phyloP scores from a whole-genome alignment of 805 yeast genomes.

The Teunomyces panamensis region DNA sequence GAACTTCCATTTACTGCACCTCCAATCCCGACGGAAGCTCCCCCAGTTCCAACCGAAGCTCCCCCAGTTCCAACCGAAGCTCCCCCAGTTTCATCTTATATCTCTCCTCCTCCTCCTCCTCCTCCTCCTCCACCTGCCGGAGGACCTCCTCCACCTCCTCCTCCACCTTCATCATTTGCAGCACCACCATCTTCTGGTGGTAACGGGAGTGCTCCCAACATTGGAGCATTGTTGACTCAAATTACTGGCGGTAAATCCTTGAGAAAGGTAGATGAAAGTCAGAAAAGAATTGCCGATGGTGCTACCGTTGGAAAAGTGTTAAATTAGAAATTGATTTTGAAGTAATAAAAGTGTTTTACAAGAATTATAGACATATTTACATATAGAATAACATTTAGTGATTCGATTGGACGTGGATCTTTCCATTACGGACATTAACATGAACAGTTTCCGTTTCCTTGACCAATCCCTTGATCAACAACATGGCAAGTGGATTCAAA shows the following conservation, averaged over 20 bases:
- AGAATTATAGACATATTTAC: neutral
- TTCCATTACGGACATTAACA: constrained; percentile 23
- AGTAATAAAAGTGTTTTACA: neutral
- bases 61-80: constrained; percentile 14
- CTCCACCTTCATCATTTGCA: constrained; percentile 27
- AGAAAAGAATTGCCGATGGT: constrained; percentile 46
- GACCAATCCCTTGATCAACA: constrained; percentile 76
- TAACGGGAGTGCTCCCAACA: constrained; percentile 27
- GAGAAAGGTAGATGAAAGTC: constrained; percentile 48
- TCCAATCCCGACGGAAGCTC: constrained; percentile 19
- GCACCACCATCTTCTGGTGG: constrained; percentile 28
- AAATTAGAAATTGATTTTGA: neutral
- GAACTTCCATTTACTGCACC: constrained; percentile 19
- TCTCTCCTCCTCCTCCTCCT: constrained; percentile 42
- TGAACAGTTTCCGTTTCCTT: constrained; percentile 33
- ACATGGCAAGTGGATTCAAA: constrained; percentile 85
- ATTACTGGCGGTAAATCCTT: constrained; percentile 52
- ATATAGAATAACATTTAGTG: constrained; percentile 14
- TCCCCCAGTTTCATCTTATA: constrained; percentile 9
- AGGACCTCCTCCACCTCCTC: constrained; percentile 22
- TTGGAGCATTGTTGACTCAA: constrained; percentile 55
- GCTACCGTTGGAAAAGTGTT: constrained; percentile 52
- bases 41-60: constrained; percentile 20
- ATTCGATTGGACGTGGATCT: constrained; percentile 30
- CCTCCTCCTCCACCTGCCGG: constrained; percentile 25